Base-by-base conservation (phyloP, 768 basidiomycete species). In the Suillus americanus region DNA sequence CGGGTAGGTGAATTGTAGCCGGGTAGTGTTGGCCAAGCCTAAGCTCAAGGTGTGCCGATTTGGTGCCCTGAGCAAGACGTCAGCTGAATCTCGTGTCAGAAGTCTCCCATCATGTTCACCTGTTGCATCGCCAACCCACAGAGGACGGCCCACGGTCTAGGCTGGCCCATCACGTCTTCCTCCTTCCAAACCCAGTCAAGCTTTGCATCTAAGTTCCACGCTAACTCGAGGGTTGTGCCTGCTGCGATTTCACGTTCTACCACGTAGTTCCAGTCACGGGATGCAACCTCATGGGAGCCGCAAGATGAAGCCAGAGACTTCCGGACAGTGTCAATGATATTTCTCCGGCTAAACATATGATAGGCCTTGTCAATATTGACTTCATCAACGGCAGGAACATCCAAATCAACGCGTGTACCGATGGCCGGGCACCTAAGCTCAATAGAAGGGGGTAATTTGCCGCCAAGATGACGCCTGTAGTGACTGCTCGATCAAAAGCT, bases 141-240 rank as follows among this genome's bases (percentile, higher is more conserved):
- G 12, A 97, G 74, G 3, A 94, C 85, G 1, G 85, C 83, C 90
- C 91, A 95, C 30, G 83, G 81, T 54, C 95, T 81, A 25, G 75
- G 68, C 59, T 83, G 79, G 12, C 87, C 91, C 40, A 85, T 80
- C 0, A 89, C 79, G 68, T 91, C 89, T 30, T 83, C 79, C n/a
- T 87, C 82, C 43, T 88, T 81, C 84, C 90, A 90, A 33, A 95
- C 80, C 96, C 96, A 98, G 71, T 98, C 95, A 55, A 98, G 73
- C 65, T 86, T 84, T 3, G 87, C 86, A 25, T 82, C 86, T 35
- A 82, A 72, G 45, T 91, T 83, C 96, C 96, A 98, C 50, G 88
- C 91, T 45, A 97, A 80, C 72, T 89, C 84, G 43, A 96, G 77
- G 9, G 77, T 76, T 60, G 83, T 84, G 25, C 92, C 92, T 54